Conservation (phyloP, 305 asterid species). For the Fraxinus platypoda region DNA sequence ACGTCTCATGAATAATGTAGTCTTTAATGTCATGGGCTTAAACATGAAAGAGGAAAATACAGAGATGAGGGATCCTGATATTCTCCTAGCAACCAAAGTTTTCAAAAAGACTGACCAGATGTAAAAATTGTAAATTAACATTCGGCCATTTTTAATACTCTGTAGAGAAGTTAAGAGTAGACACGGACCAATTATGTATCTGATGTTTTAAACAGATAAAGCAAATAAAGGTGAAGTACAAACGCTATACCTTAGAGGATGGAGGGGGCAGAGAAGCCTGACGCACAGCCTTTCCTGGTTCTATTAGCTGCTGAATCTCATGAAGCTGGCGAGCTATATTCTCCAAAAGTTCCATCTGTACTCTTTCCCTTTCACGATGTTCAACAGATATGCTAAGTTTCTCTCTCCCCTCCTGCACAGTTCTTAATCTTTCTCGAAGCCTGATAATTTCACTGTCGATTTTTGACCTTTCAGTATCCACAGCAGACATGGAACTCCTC, state of each 20-base stretch:
- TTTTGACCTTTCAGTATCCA: constrained; percentile 57
- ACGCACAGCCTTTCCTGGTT: constrained; percentile 37
- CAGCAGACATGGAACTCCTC: constrained; percentile 41
- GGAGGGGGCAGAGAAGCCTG: constrained; percentile 69
- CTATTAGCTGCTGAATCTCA: constrained; percentile 48
- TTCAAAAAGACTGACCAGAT: neutral
- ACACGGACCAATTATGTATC: constrained; percentile 2
- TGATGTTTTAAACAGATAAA: neutral
- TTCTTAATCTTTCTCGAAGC: constrained; percentile 62
- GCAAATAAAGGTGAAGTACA: constrained; percentile 1
- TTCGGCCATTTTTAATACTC: neutral
- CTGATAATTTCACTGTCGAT: constrained; percentile 59
- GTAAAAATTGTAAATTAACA: neutral
- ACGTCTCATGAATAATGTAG: neutral
- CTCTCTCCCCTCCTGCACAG: constrained; percentile 72
- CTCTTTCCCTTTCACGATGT: constrained; percentile 46
- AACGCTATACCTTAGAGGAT: constrained; percentile 51
- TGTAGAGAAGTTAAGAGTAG: neutral
- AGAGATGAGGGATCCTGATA: neutral
- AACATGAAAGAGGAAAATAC: neutral
- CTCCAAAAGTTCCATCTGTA: constrained; percentile 66
- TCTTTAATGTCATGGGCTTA: neutral
- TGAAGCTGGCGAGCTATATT: constrained; percentile 63
- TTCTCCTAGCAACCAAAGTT: neutral
- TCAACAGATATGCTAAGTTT: constrained; percentile 63